These are phyloP conservation scores for Aspergillus sp. DNA, from an alignment of 2,329 filamentous ascomycete species.

Conservation along the genomic window DNA sequence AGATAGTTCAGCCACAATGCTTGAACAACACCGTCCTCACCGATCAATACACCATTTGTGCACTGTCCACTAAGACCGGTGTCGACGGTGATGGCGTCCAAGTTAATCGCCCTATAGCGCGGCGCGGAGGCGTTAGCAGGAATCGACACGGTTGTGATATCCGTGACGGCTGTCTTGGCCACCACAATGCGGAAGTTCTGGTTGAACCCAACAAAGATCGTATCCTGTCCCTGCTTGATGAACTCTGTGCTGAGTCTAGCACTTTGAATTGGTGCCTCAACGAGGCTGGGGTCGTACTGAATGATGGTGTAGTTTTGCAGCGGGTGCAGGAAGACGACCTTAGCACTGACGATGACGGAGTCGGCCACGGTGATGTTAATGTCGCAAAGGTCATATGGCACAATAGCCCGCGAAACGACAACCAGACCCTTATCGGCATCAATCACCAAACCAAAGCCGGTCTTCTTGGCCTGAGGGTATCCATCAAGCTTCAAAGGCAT, in stretches of 20 bases:
- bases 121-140: constrained; percentile 89
- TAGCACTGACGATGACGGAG: constrained; percentile 88
- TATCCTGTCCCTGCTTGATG: constrained; percentile 89
- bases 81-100: constrained; percentile 95
- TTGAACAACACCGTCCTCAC: constrained; percentile 86
- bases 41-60: constrained; percentile 86
- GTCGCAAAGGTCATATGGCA: constrained; percentile 95
- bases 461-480: constrained; percentile 91
- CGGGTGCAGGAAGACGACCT: constrained; percentile 92
- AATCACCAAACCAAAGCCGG: constrained; percentile 94
- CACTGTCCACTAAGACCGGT: constrained; percentile 88
- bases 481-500: constrained; percentile 97
- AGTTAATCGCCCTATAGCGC: constrained; percentile 88
- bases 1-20: constrained; percentile 96
- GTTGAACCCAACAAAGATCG: constrained; percentile 98
- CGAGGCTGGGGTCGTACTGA: constrained; percentile 87
- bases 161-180: constrained; percentile 88
- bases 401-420: constrained; percentile 86
- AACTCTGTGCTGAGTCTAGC: constrained; percentile 75
- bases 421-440: constrained; percentile 95
- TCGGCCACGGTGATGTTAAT: constrained; percentile 95
- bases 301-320: constrained; percentile 95
- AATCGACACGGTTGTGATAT: constrained; percentile 95
- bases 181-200: constrained; percentile 91
- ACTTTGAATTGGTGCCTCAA: constrained; percentile 89